Evolutionary conservation across 805 yeast species (phyloP).

Genomic region (Candida verbasci): DNA sequence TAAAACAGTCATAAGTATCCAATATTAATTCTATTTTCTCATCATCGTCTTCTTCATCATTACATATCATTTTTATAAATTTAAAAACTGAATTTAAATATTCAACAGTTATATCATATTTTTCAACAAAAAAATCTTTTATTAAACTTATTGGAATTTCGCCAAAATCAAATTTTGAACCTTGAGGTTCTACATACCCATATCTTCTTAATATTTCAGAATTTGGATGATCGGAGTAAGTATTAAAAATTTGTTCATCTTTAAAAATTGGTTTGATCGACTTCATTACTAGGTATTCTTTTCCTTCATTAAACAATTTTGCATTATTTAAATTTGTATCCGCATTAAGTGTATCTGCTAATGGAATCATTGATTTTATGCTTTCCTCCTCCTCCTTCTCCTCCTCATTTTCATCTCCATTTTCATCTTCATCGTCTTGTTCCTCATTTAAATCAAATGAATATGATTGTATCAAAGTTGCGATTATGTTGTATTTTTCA

Average conservation of each 20-base stretch:
- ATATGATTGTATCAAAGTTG: slow-evolving; percentile 81
- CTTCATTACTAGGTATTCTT: slow-evolving; percentile 63
- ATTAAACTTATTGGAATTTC: slow-evolving; percentile 55
- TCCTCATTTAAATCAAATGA: slow-evolving; percentile 75
- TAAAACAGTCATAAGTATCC: slow-evolving; percentile 61
- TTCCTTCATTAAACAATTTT: slow-evolving; percentile 48
- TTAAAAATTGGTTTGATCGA: slow-evolving; percentile 54
- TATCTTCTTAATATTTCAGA: slow-evolving; percentile 86
- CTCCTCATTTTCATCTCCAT: no score
- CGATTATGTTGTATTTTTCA: slow-evolving; percentile 65
- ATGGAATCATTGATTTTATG: slow-evolving; percentile 81
- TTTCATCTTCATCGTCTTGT: slow-evolving; percentile 17
- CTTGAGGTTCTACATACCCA: slow-evolving; percentile 79
- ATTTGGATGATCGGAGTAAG: slow-evolving; percentile 88
- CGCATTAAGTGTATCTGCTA: slow-evolving; percentile 88
- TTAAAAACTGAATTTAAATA: slow-evolving; percentile 34
- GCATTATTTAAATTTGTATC: slow-evolving; percentile 79
- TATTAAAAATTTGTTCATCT: slow-evolving; percentile 79
- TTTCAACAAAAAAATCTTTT: slow-evolving; percentile 28
- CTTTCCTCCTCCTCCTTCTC: slow-evolving; percentile 20
- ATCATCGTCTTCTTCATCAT: slow-evolving; percentile 30
- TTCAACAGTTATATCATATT: slow-evolving; percentile 16
- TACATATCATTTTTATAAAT: slow-evolving; percentile 18
- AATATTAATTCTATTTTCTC: slow-evolving; percentile 32
- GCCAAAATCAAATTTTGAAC: slow-evolving; percentile 75